Evolutionary conservation across 106 monocot species (phyloP).

Genomic region (Alisma plantagoaquatica): DNA sequence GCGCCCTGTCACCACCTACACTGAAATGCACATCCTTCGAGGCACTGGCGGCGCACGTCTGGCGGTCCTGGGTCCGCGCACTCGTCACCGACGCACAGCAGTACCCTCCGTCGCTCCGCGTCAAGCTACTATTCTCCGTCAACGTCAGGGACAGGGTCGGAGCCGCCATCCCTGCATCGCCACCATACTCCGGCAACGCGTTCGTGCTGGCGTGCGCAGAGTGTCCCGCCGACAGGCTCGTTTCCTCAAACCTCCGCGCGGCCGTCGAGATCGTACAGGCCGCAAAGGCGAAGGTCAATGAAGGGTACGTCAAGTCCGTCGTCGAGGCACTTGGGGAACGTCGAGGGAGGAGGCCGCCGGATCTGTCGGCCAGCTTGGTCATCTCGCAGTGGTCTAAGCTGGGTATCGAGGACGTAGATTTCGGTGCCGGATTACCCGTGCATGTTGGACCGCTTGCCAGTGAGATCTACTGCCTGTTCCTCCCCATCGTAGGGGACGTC

Average conservation of each 20-base stretch:
- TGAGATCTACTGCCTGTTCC: conserved; percentile 79
- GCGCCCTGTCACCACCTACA: conserved; percentile 38
- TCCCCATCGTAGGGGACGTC: conserved; percentile 64
- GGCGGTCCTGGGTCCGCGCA: conserved; percentile 67
- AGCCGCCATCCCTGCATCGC: conserved; percentile 40
- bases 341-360: conserved; percentile 37
- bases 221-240: conserved; percentile 22
- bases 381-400: conserved; percentile 89
- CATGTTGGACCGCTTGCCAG: conserved; percentile 80
- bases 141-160: conserved; percentile 31
- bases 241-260: conserved; percentile 14
- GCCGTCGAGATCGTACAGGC: conserved; percentile 43
- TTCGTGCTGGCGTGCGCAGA: conserved; percentile 77
- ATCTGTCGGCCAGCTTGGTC: conserved; percentile 58
- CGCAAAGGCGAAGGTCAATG: conserved; percentile 37
- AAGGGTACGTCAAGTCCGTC: conserved; percentile 48
- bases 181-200: conserved; percentile 81
- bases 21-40: conserved; percentile 93
- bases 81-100: too few species aligned
- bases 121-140: conserved; percentile 68
- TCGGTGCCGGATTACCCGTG: conserved; percentile 57
- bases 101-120: conserved; percentile 26
- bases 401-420: conserved; percentile 81
- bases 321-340: conserved; percentile 52
- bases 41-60: conserved; percentile 70